phyloP scores from a whole-genome alignment of 176 grass and related monocot genomes.

The Bonia amplexicaulis region DNA sequence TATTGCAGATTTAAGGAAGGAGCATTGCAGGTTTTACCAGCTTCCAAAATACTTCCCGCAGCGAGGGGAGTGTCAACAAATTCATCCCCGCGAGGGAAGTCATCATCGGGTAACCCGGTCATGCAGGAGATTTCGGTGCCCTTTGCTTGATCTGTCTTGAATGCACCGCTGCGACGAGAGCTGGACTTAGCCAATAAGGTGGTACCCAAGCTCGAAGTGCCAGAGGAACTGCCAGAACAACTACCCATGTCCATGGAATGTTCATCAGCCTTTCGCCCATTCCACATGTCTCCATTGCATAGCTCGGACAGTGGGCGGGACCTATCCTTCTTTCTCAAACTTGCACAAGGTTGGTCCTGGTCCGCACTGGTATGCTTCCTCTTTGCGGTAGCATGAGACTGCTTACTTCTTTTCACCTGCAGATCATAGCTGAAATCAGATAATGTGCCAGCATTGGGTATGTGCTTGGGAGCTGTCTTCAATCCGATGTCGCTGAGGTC shows the following conservation, averaged over 20 bases:
- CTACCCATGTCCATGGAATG: background rate
- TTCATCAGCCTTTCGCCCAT: background rate
- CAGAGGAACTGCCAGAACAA: slow-evolving; percentile 42
- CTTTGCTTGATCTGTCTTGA: slow-evolving; percentile 31
- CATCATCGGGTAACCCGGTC: slow-evolving; percentile 24
- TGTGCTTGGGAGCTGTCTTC: background rate
- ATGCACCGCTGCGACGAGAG: slow-evolving; percentile 1
- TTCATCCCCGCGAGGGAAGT: slow-evolving; percentile 26
- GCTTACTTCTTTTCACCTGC: slow-evolving; percentile 29
- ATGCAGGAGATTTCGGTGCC: slow-evolving; percentile 21
- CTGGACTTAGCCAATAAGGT: slow-evolving; percentile 13
- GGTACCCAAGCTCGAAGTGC: slow-evolving; percentile 41
- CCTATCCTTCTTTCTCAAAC: slow-evolving; percentile 58
- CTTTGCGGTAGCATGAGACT: slow-evolving; percentile 38
- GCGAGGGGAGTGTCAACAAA: slow-evolving; percentile 35
- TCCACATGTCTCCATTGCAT: slow-evolving; percentile 40
- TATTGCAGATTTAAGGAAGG: background rate
- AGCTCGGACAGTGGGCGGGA: slow-evolving; percentile 60
- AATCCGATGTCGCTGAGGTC: slow-evolving; percentile 62
- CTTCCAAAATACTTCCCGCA: slow-evolving; percentile 29
- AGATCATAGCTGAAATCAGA: background rate
- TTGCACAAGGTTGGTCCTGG: slow-evolving; percentile 42
- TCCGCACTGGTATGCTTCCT: slow-evolving; percentile 26
- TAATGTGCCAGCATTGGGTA: background rate
- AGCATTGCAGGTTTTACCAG: slow-evolving; percentile 41